Base-by-base conservation (phyloP, 306 rosid species). In the Vigna angularis region DNA sequence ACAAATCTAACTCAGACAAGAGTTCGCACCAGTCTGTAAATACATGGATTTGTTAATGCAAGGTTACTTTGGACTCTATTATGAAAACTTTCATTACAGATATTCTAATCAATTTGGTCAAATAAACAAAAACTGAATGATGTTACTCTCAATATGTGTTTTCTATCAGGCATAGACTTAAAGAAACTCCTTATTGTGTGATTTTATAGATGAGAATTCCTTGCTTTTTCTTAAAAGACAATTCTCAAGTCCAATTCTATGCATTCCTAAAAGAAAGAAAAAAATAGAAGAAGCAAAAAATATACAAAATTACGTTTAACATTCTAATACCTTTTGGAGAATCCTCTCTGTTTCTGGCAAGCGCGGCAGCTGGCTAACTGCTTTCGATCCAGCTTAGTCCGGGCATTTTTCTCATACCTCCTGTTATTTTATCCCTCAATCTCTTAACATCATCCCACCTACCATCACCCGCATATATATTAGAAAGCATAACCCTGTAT, bases 401-500 rank as follows among this genome's bases (percentile, higher is more conserved):
- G 0, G 91, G 91, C 82, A 67, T 63, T 82, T 94, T 94, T 79
- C 73, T 81, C 40, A n/a, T 59, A 34, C 86, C 86, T 26, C 77
- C 84, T 51, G 89, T 79, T n/a, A 82, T 82, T 76, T 82, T 69
- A 56, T 85, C 95, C 84, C 98, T 90, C 79, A 95, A 55, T 75
- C 78, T 86, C 86, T 66, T 78, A 72, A 83, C 95, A 59, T 89
- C 92, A 57, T 86, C 88, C 97, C 97, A 95, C 84, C 91, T 88
- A 79, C 90, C 95, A 61, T 87, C 85, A 62, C 91, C 82, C 58
- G 95, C 97, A 85, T 92, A 92, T 42, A 87, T 71, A 53, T 95
- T 91, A 5, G 93, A 87, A 84, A 95, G 93, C 97, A 95, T 87
- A 64, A 95, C 93, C 77, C 53, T 86, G 69, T 89, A 88, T 53